Base-by-base conservation (phyloP, 2,329 filamentous ascomycete genomes). In the Sclerotinia trifoliorum region DNA sequence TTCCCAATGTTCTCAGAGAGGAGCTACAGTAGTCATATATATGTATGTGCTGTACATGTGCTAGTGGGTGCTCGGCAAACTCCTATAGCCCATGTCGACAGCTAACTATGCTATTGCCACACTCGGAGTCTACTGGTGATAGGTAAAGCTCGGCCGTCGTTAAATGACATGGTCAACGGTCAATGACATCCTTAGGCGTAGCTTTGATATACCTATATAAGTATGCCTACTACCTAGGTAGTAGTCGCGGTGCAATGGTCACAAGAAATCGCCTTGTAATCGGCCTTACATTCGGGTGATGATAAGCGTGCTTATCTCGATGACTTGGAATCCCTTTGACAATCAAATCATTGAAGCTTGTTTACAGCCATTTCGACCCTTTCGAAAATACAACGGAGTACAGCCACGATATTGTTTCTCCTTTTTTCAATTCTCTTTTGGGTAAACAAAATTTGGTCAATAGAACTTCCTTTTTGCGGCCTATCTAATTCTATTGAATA, bases 261-360 rank as follows among this genome's bases (percentile, higher is more conserved):
- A 65, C 62, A 56, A 55, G 35, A 61, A 24, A 49, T 46, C 51
- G 35, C 65, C 55, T 54, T 54, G 35, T 13, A 29, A 51, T 51
- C 55, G 46, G 56, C 55, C 65, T 62, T 57, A 35, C 44, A 62
- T 39, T 51, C 21, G 29, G 29, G 35, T 56, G 24, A 32, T 62
- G 46, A 62, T 62, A 62, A 62, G 46, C 44, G 3, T 49, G 44
- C 29, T 62, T 51, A 62, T 49, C 46, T 24, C 15, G 15, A 39
- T 35, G 44, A 32, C 26, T 8, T 24, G n/a, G 17, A 48, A 61
- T 49, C 44, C 58, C 58, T 29, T 61, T 44, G 24, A 35, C 44
- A 21, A 49, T 49, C 58, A 62, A 62, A 15, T 21, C 58, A 62
- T 51, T 39, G 46, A 62, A 39, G 29, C 29, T 24, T 39, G 7